Evolutionary conservation across 805 yeast species (phyloP), one percentile per base, ranked within the genome.

Genomic region (Candida glaebosa): DNA sequence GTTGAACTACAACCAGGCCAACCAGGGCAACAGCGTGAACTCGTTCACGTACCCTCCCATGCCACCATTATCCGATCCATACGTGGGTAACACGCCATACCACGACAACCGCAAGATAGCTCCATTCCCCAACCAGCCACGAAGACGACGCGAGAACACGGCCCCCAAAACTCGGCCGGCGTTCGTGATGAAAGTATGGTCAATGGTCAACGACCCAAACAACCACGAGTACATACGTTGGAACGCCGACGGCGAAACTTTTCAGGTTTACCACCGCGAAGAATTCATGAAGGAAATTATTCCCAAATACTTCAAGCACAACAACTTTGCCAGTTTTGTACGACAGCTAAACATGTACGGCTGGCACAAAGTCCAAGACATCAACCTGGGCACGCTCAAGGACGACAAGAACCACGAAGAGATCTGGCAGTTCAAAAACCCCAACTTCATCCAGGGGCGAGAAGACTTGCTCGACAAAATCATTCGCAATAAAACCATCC

Each of bases 291-390:
- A 82, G 53, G 70, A 75, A 45, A 82, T 93, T 19, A 66, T 93
- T 47, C 99, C 98, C 12, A 79, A 82, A 39, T 96, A 91, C 63
- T 93, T 93, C 71, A 91, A 90, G 56, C 99, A 93, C 64, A 79
- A 88, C 43, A 93, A 93, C 66, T 93, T 91, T 66, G 91, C 98
- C 28, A 80, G 90, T 52, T 91, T 91, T 67, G 98, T 91, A 16
- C 78, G 99, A 47, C 99, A 91, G 60, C 73, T 91, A 54, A 91
- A 91, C 65, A 91, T 93, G 99, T 93, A 93, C 60, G 99, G 99
- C 8, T 93, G 97, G 96, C 98, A 90, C 68, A 93, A 93, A 64
- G 93, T 93, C 3, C 99, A 93, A 63, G 98, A 93, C 63, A 80
- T 90, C 17, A 85, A 68, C 43, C 76, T 84, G 18, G 97, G 95